These are phyloP conservation scores for Cyamopsis tetragonoloba DNA, from an alignment of 306 rosid genomes.

Conservation along the genomic window DNA sequence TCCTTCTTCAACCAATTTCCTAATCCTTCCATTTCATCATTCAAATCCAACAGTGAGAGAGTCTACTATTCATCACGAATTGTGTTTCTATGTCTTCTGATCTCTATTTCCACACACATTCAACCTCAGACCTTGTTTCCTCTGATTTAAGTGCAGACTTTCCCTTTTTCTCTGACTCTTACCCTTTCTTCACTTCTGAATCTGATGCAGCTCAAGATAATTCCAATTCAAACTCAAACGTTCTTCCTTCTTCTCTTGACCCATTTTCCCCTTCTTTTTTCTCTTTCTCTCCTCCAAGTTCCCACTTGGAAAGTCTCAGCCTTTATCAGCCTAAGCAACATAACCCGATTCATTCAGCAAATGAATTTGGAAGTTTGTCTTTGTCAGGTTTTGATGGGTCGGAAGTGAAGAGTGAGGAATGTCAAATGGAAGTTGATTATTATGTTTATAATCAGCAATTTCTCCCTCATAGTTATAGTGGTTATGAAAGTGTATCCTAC, in stretches of 20 bases:
- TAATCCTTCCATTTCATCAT: neutral
- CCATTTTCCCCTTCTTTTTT: constrained; percentile 36
- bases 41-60: neutral
- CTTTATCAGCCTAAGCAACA: too few species aligned
- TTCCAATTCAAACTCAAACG: constrained; percentile 32
- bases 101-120: constrained; percentile 41
- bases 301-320: constrained; percentile 37
- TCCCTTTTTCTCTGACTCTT: constrained; percentile 39
- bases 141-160: constrained; percentile 44
- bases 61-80: neutral
- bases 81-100: constrained; percentile 63
- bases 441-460: constrained; percentile 26
- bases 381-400: constrained; percentile 38
- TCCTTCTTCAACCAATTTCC: constrained; percentile 18
- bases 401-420: constrained; percentile 63
- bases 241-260: constrained; percentile 30
- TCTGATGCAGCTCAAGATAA: constrained; percentile 37
- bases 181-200: constrained; percentile 42
- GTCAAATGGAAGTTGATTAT: constrained; percentile 38
- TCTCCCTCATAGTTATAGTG: constrained; percentile 49
- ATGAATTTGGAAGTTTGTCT: constrained; percentile 38
- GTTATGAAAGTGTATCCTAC: constrained; percentile 45
- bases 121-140: constrained; percentile 40
- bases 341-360: too few species aligned
- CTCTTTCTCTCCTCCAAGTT: constrained; percentile 58